These are phyloP conservation scores for Talaromyces sp. DNA, from an alignment of 2,329 filamentous ascomycete species.

Conservation along the genomic window DNA sequence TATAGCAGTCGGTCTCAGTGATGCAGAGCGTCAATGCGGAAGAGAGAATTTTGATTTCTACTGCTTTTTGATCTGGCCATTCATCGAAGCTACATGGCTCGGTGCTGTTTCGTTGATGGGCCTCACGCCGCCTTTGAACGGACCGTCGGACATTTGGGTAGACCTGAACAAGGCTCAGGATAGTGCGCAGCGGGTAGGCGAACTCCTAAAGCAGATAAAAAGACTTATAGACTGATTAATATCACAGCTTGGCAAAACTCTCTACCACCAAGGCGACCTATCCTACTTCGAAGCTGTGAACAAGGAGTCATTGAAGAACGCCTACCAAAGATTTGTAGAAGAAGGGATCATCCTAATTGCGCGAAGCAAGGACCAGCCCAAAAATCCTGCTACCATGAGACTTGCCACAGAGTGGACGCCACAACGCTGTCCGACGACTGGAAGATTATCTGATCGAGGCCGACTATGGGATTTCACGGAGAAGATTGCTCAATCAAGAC, in stretches of 20 bases:
- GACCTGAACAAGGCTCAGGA: slow-evolving; percentile 73
- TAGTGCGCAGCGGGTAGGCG: slow-evolving; percentile 69
- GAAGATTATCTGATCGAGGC: slow-evolving; percentile 64
- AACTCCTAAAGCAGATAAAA: not conserved
- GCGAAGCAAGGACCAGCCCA: slow-evolving; percentile 56
- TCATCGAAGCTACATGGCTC: slow-evolving; percentile 91
- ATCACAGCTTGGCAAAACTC: slow-evolving; percentile 77
- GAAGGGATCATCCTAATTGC: slow-evolving; percentile 80
- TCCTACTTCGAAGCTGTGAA: slow-evolving; percentile 98
- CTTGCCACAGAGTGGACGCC: slow-evolving; percentile 74
- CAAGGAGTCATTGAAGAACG: slow-evolving; percentile 94
- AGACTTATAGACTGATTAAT: not conserved
- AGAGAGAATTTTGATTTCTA: slow-evolving; percentile 98
- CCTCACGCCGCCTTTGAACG: slow-evolving; percentile 65
- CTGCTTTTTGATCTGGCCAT: slow-evolving; percentile 97
- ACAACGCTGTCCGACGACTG: slow-evolving; percentile 58
- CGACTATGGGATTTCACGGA: slow-evolving; percentile 90
- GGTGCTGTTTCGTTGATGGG: slow-evolving; percentile 85
- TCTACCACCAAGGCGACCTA: slow-evolving; percentile 95
- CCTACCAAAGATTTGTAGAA: slow-evolving; percentile 81
- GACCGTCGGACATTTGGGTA: slow-evolving; percentile 69
- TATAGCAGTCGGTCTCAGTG: slow-evolving; percentile 70
- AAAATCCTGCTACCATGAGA: slow-evolving; percentile 48
- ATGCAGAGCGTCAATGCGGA: slow-evolving; percentile 70
- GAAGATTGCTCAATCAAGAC: slow-evolving; percentile 72